These are phyloP conservation scores for Aspergillus fumigatus DNA, from an alignment of 2,329 filamentous ascomycete species.

Conservation along the genomic window DNA sequence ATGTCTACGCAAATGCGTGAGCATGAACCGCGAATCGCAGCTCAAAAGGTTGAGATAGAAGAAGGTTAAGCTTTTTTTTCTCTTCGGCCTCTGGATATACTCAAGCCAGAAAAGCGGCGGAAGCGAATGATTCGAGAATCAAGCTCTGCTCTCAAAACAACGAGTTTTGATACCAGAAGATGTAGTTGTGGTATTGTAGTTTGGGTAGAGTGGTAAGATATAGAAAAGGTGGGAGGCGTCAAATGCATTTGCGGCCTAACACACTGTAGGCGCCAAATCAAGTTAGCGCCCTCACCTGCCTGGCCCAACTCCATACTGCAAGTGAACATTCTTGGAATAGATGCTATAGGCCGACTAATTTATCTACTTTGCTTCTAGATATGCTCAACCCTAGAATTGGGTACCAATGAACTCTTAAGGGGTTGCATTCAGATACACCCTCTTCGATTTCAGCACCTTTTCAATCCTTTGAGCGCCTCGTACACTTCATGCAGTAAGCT, in stretches of 20 bases:
- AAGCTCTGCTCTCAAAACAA: background rate
- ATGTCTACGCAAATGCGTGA: constrained; percentile 14
- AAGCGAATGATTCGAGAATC: background rate
- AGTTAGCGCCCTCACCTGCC: constrained; percentile 3
- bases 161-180: background rate
- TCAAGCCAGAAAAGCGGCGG: background rate
- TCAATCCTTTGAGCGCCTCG: background rate
- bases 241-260: constrained; percentile 20
- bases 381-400: background rate
- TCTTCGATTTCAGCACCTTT: background rate
- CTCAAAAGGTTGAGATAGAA: background rate
- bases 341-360: background rate
- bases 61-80: background rate
- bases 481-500: constrained; percentile 3
- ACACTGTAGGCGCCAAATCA: constrained; percentile 8
- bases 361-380: background rate
- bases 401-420: background rate
- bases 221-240: constrained; percentile 10
- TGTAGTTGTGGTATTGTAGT: background rate
- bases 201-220: constrained; percentile 1
- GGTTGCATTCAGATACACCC: background rate
- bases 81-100: background rate
- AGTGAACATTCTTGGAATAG: background rate
- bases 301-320: background rate
- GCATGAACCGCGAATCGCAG: constrained; percentile 2